Evolutionary conservation across 192 early-diverging fungal species (phyloP).

Genomic region (Helicostylum pulchrum): DNA sequence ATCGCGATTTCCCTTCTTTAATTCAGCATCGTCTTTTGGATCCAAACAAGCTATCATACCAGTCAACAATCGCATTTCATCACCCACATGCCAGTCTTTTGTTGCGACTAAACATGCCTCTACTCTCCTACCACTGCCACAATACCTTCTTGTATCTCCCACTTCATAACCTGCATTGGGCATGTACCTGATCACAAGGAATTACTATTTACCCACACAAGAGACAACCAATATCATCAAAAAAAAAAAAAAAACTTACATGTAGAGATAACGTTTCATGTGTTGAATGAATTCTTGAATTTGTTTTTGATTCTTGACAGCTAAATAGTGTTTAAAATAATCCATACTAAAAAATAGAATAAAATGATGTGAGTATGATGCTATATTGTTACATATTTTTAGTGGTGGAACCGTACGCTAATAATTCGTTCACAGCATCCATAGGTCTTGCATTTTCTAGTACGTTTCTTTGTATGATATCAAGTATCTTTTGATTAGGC

Average conservation of each 20-base stretch:
- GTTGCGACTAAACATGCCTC: conserved; percentile 57
- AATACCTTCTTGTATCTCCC: conserved; percentile 50
- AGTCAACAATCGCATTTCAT: conserved; percentile 49
- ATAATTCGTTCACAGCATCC: conserved; percentile 41
- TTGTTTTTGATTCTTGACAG: conserved; percentile 28
- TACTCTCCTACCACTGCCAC: conserved; percentile 34
- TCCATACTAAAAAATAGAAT: conserved; percentile 31
- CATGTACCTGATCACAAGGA: conserved; percentile 38
- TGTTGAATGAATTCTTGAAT: conserved; percentile 42
- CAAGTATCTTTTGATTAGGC: conserved; percentile 28
- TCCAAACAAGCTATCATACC: conserved; percentile 52
- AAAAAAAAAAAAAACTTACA: conserved; percentile 24
- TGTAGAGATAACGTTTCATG: conserved; percentile 38
- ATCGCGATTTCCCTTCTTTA: conserved; percentile 47
- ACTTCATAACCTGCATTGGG: conserved; percentile 57
- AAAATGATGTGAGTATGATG: neutral
- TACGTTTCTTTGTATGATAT: conserved; percentile 41
- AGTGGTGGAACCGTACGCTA: conserved; percentile 38
- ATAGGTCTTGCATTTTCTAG: conserved; percentile 32
- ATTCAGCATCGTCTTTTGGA: conserved; percentile 47
- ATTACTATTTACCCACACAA: neutral
- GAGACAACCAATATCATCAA: neutral
- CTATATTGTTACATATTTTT: too few species aligned
- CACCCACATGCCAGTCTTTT: conserved; percentile 43
- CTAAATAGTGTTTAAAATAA: conserved; percentile 34